Conservation (phyloP, 768 basidiomycete genomes). For the Pleurotus sapidus region DNA sequence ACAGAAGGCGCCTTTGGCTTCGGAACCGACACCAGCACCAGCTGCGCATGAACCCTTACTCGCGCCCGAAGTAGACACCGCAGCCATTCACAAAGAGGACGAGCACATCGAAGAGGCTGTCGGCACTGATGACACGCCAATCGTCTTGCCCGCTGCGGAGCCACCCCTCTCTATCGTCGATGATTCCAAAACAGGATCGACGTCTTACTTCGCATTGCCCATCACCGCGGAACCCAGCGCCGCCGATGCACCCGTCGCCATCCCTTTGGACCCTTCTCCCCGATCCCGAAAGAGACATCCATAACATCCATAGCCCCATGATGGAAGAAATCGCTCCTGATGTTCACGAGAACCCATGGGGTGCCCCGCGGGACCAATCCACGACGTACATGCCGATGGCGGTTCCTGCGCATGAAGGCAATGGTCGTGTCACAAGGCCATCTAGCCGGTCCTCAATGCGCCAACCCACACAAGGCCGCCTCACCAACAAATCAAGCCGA, state of each 20-base stretch:
- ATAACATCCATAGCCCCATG: conserved; percentile 1
- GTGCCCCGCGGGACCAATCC: neutral
- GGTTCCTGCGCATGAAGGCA: neutral
- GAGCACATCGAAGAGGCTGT: conserved; percentile 7
- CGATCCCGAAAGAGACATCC: conserved; percentile 2
- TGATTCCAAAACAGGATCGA: conserved; percentile 10
- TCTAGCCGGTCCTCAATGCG: conserved; percentile 6
- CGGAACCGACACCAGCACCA: neutral
- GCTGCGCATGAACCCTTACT: neutral
- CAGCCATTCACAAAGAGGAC: too few relatives aligned
- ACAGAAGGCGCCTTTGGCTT: neutral
- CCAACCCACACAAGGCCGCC: neutral
- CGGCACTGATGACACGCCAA: conserved; percentile 9
- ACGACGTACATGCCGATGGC: neutral
- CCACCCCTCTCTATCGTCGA: conserved; percentile 21
- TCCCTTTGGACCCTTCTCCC: conserved; percentile 1
- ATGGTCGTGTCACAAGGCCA: neutral
- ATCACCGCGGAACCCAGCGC: conserved; percentile 19
- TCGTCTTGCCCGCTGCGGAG: conserved; percentile 7
- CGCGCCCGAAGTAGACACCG: neutral
- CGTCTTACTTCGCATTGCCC: conserved; percentile 26
- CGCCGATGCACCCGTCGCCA: conserved; percentile 1
- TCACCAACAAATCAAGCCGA: conserved; percentile 3
- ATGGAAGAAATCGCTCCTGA: neutral
- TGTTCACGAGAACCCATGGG: conserved; percentile 4